Evolutionary conservation across 805 yeast genomes (phyloP).

Genomic region (Candida maltosa): DNA sequence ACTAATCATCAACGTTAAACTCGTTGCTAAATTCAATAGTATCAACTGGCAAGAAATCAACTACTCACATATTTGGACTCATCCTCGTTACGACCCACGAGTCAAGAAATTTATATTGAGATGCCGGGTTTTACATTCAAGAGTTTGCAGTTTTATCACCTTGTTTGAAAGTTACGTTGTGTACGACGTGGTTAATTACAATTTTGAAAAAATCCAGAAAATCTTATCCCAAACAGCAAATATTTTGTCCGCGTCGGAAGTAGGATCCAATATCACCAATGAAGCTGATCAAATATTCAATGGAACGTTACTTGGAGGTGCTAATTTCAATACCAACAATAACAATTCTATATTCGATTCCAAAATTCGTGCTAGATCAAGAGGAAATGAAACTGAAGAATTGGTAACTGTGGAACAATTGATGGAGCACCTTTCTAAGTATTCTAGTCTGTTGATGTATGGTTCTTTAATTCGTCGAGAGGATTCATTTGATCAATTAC

Average conservation of each 20-base stretch:
- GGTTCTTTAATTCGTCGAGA: slow-evolving; percentile 67
- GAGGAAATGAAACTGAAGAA: neutral
- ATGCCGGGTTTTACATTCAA: slow-evolving; percentile 52
- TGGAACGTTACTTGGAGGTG: slow-evolving; percentile 6
- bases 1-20: slow-evolving; percentile 61
- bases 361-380: slow-evolving; percentile 9
- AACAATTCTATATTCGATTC: slow-evolving; percentile 19
- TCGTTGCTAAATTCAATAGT: slow-evolving; percentile 56
- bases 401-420: slow-evolving; percentile 15
- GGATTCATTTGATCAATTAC: slow-evolving; percentile 45
- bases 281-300: slow-evolving; percentile 1
- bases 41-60: slow-evolving; percentile 71
- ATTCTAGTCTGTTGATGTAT: slow-evolving; percentile 59
- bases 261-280: slow-evolving; percentile 4
- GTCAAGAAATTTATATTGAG: slow-evolving; percentile 53
- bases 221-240: slow-evolving; percentile 6
- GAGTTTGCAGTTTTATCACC: slow-evolving; percentile 55
- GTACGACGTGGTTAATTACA: slow-evolving; percentile 55
- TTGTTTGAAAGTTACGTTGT: slow-evolving; percentile 55
- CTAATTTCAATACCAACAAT: slow-evolving; percentile 10
- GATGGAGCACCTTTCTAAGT: slow-evolving; percentile 40
- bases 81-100: slow-evolving; percentile 37
- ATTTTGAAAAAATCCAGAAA: slow-evolving; percentile 43
- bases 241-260: slow-evolving; percentile 3
- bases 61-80: slow-evolving; percentile 65